Base-by-base conservation (phyloP, 2,329 filamentous ascomycete genomes). In the Ophiostoma ulmi region DNA sequence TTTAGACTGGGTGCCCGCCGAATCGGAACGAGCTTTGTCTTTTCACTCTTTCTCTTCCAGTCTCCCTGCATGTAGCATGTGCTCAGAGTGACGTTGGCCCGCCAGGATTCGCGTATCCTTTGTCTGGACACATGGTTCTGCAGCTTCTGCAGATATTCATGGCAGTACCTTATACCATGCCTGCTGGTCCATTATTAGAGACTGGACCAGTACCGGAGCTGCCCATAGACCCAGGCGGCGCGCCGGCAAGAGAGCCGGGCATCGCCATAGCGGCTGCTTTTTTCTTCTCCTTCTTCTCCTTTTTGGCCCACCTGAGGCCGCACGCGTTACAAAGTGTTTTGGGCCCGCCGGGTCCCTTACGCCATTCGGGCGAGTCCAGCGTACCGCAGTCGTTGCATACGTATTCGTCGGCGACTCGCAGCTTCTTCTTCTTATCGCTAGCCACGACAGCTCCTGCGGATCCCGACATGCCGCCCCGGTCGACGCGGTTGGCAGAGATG, bases 321-420 rank as follows among this genome's bases (percentile, higher is more conserved):
- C 94, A 98, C 8, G 94, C 94, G 81, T 98, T 98, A 80, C 94
- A 98, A 14, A 98, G 82, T 10, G 94, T 97, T 80, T 98, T 97
- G 1, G 94, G 94, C 1, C 94, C 94, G 73, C 88, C 92, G 0
- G 94, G 94, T 0, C 94, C 94, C 79, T 97, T 97, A 73, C 94
- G 86, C 94, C 94, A 98, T 82, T 98, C 94, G 0, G 94, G 94
- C 20, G 92, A 97, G 77, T 97, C 94, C 58, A 96, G 85, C 0
- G 93, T 97, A 44, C 94, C 94, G 80, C 94, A 98, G 79, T 97
- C 94, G 1, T 92, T 94, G 80, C 94, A 98, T 52, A 97, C 92
- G 78, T 97, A 97, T 83, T 97, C 94, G 77, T 97, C 88, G 1
- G 86, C 85, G 35, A 88, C 85, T 78, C 97, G 97, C 66, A 92